Evolutionary conservation across 1,139 yeast species (phyloP).

Genomic region (Zygoascus sp.): DNA sequence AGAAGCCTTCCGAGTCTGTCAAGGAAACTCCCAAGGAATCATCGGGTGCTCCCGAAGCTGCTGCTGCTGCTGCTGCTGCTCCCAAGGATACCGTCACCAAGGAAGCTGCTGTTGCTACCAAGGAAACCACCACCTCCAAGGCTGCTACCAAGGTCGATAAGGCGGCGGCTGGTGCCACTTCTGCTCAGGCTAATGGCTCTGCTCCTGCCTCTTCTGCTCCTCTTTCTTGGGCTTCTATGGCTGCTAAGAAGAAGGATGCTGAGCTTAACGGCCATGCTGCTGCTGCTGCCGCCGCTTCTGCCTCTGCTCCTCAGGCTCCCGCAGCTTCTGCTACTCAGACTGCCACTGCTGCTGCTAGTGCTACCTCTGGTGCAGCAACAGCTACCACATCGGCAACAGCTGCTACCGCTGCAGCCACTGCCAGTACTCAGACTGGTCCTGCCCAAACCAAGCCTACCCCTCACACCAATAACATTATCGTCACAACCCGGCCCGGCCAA

Average conservation of each 20-base stretch:
- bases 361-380: background rate
- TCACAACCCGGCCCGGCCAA: constrained; percentile 11
- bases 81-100: constrained; percentile 17
- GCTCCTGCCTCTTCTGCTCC: constrained; percentile 21
- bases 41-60: constrained; percentile 11
- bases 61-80: constrained; percentile 16
- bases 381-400: constrained; percentile 7
- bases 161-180: too few species aligned
- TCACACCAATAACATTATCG: constrained; percentile 7
- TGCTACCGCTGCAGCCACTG: constrained; percentile 14
- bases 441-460: constrained; percentile 5
- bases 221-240: constrained; percentile 33
- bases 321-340: constrained; percentile 11
- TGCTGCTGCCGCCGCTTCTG: constrained; percentile 13
- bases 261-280: constrained; percentile 13
- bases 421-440: constrained; percentile 8
- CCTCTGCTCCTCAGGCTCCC: constrained; percentile 14
- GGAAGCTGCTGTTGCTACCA: constrained; percentile 9
- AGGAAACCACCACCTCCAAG: constrained; percentile 15
- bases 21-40: constrained; percentile 12
- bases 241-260: constrained; percentile 23
- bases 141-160: constrained; percentile 15
- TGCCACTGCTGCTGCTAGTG: constrained; percentile 8
- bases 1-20: background rate
- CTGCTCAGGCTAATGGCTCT: background rate